Conservation (phyloP, 1,284 basidiomycete species). For the Mrakiaceae sp. region DNA sequence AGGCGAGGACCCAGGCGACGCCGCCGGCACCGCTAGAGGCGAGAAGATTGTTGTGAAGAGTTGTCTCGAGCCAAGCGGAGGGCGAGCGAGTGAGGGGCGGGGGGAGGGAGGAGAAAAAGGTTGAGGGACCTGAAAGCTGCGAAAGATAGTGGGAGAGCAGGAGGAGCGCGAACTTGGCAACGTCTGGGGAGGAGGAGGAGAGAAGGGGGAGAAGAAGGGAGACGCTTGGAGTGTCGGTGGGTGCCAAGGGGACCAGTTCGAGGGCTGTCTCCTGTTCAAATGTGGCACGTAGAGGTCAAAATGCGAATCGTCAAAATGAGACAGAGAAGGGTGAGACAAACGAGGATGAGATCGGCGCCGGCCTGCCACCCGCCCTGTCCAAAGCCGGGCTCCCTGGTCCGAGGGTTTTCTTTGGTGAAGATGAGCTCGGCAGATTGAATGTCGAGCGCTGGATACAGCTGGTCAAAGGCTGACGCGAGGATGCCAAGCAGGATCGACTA, state of each 20-base stretch:
- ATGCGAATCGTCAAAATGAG: background rate
- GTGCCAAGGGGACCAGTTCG: background rate
- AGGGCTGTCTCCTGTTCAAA: too few species aligned
- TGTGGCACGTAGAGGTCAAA: background rate
- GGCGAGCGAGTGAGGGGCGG: background rate
- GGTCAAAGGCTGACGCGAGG: background rate
- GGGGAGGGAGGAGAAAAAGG: conserved; percentile 1
- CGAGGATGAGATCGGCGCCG: background rate
- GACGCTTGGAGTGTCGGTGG: background rate
- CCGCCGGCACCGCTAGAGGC: background rate
- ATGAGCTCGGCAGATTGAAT: background rate
- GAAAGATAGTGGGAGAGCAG: conserved; percentile 10
- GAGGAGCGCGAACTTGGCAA: conserved; percentile 5
- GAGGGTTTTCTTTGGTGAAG: background rate
- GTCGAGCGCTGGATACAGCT: conserved; percentile 3
- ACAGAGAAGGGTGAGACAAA: background rate
- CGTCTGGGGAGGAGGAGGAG: background rate
- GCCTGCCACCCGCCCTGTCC: background rate
- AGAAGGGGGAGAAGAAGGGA: background rate
- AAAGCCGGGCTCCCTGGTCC: background rate
- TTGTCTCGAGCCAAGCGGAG: conserved; percentile 1
- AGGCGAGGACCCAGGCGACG: background rate
- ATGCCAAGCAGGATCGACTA: conserved; percentile 8
- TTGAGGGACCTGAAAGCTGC: background rate
- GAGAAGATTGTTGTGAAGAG: background rate